Conservation (phyloP, 176 grass and related monocot genomes). For the Chloris gayana region DNA sequence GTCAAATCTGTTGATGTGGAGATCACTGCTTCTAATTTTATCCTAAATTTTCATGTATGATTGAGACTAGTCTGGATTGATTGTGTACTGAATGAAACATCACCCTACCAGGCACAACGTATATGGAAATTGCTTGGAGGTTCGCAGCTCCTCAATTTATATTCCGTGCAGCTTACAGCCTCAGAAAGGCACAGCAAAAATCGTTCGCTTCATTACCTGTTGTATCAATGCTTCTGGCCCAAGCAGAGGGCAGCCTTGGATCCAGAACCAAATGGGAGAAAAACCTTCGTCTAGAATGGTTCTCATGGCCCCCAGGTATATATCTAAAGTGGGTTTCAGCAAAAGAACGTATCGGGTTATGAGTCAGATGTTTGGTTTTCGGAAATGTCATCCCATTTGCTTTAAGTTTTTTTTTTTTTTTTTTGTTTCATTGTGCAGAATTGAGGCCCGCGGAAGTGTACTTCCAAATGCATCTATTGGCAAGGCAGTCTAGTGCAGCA, state of each 20-base stretch:
- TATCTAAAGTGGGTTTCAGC: constrained; percentile 18
- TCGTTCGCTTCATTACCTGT: constrained; percentile 59
- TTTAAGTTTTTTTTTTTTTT: not conserved
- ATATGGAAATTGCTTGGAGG: constrained; percentile 73
- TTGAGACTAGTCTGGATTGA: not conserved
- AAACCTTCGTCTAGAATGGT: constrained; percentile 89
- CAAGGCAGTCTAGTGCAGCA: constrained; percentile 43
- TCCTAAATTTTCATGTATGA: not conserved
- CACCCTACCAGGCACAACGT: constrained; percentile 59
- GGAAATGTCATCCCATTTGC: not conserved
- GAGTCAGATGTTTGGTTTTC: not conserved
- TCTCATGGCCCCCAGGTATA: constrained; percentile 80
- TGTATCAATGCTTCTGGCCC: constrained; percentile 76
- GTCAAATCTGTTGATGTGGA: not conserved
- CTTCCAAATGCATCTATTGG: constrained; percentile 94
- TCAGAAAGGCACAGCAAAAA: constrained; percentile 78
- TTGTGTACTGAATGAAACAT: constrained; percentile 23
- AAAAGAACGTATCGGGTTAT: not conserved
- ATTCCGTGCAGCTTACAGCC: constrained; percentile 59
- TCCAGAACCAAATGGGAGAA: constrained; percentile 89
- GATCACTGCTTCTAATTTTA: constrained; percentile 2
- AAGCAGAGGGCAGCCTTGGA: constrained; percentile 91
- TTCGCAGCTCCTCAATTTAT: constrained; percentile 74
- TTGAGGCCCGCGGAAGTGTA: constrained; percentile 79
- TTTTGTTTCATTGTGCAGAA: constrained; percentile 49